Base-by-base conservation (phyloP, 2,329 filamentous ascomycete genomes). In the Phaeophleospora eucalypticola region DNA sequence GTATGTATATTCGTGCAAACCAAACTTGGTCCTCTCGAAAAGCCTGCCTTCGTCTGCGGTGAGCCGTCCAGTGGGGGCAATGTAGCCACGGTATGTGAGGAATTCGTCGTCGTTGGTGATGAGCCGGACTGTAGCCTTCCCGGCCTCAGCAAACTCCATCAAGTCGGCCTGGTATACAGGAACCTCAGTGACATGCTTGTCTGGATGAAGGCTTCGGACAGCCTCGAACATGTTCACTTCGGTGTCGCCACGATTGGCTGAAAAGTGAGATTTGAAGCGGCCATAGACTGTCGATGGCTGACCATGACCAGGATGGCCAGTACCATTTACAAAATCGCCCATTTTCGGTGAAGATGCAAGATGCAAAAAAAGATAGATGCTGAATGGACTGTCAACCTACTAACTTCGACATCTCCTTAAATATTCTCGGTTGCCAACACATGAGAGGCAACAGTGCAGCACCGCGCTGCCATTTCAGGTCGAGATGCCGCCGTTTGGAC, bases 1-100 rank as follows among this genome's bases (percentile, higher is more conserved):
- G 62, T 66, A 71, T 37, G 63, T 63, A 58, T 70, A 70, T 46
- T 68, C 45, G 58, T 64, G 73, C 45, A 69, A 67, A 36, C 68
- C 71, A 49, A 73, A 71, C 19, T 63, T 43, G 36, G 71, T 56
- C 2, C 44, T 48, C 41, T 71, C 67, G 19, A 54, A 58, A 29
- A 72, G 61, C 32, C 49, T 58, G 29, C 70, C 71, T 12, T 63
- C 49, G 2, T 54, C 51, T 12, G 55, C 50, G 34, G 68, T 64
- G 16, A 72, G 62, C 6, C 71, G 60, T 7, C 63, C 61, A 4
- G 58, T 49, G 1, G 70, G 63, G 6, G 68, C 62, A 1, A 53
- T 15, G 49, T 69, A 73, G 4, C 41, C 19, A 8, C 65, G 63
- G 51, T 58, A 60, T 39, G 59, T 62, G 10, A 62, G 60, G 52